Evolutionary conservation across 2,329 filamentous ascomycete species (phyloP).

Genomic region (Ophiostoma sp.): DNA sequence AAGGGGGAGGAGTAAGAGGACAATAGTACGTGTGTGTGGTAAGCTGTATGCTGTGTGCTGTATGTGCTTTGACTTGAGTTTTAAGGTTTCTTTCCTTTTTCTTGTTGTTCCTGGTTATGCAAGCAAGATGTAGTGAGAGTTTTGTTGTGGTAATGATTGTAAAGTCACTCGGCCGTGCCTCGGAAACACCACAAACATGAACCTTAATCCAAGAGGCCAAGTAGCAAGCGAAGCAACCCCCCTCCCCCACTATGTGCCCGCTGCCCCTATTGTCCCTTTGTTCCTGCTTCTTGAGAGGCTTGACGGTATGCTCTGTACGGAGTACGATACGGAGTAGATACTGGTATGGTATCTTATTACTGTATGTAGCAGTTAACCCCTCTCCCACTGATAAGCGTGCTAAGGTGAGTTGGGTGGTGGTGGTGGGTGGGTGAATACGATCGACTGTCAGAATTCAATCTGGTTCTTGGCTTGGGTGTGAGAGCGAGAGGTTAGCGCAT

Average conservation of each 20-base stretch:
- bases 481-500: background rate
- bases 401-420: background rate
- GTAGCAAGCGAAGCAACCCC: background rate
- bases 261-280: constrained; percentile 2
- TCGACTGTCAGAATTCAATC: background rate
- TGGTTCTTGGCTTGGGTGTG: background rate
- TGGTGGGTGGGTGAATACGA: background rate
- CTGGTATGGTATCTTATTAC: background rate
- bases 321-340: too few relatives aligned
- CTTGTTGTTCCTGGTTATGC: background rate
- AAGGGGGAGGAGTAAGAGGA: background rate
- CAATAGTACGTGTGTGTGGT: background rate
- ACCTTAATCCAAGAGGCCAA: background rate
- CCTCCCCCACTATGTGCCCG: background rate
- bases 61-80: background rate
- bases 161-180: background rate
- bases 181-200: background rate
- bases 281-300: background rate
- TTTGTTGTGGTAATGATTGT: constrained; percentile 3
- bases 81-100: background rate
- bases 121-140: background rate
- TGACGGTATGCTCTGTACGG: too few relatives aligned
- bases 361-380: background rate
- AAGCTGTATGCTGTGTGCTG: background rate
- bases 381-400: background rate